phyloP scores from a whole-genome alignment of 345 rosid genomes.

The Ceriops tagal region DNA sequence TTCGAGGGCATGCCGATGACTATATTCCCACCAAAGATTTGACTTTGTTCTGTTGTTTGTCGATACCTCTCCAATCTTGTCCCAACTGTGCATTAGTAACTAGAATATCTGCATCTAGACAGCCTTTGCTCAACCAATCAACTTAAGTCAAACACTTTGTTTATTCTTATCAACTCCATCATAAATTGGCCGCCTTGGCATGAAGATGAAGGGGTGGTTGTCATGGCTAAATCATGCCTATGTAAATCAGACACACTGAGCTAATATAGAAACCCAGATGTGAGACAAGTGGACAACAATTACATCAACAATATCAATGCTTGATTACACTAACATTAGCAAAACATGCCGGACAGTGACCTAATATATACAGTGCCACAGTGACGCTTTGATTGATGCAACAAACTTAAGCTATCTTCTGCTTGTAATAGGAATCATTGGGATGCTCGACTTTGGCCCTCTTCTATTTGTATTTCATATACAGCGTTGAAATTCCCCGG shows the following conservation, averaged over 20 bases:
- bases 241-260: background rate
- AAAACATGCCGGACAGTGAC: too few relatives aligned
- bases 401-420: conserved; percentile 2
- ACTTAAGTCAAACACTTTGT: background rate
- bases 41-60: background rate
- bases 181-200: background rate
- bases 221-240: conserved; percentile 1
- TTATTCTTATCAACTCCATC: background rate
- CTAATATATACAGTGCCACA: too few relatives aligned
- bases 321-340: too few relatives aligned
- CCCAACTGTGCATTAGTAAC: too few relatives aligned
- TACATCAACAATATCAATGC: too few relatives aligned
- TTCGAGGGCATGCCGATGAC: too few relatives aligned
- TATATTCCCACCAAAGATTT: background rate
- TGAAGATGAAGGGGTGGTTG: background rate
- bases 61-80: too few relatives aligned
- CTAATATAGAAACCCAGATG: background rate
- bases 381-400: too few relatives aligned
- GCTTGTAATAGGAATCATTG: background rate
- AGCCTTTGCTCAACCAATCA: background rate
- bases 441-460: conserved; percentile 21
- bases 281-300: background rate
- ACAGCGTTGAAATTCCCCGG: conserved; percentile 9
- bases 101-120: too few relatives aligned
- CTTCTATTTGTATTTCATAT: conserved; percentile 10